Percentiles rank a stretch among this genome's conserved stretches.
These are phyloP conservation scores for Chlorella sp. DNA, from an alignment of 139 green algal species.

Conservation along the genomic window DNA sequence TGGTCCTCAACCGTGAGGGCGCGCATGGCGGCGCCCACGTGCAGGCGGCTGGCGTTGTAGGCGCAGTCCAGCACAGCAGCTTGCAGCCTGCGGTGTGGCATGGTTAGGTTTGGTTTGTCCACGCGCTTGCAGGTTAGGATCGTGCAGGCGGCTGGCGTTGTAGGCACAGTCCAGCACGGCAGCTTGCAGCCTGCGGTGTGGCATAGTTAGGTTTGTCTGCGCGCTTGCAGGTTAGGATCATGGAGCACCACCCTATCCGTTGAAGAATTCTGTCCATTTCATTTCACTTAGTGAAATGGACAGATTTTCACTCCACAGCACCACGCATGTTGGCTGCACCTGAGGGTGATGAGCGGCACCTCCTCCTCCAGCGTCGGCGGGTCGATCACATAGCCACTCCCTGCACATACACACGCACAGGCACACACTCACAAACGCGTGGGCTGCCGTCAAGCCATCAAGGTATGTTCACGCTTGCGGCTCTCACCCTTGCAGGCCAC, in stretches of 20 bases:
- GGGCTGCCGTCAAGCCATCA: too few relatives aligned
- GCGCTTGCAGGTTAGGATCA: too few relatives aligned
- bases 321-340: too few relatives aligned
- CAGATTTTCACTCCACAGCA: too few relatives aligned
- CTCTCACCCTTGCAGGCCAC: too few relatives aligned
- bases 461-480: too few relatives aligned
- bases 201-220: not conserved
- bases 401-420: not conserved
- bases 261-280: too few relatives aligned
- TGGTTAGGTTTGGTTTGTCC: not conserved
- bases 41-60: conserved; percentile 30
- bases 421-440: not conserved
- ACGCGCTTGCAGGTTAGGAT: not conserved
- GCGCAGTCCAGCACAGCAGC: conserved; percentile 15
- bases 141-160: not conserved
- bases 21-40: conserved; percentile 24
- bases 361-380: conserved; percentile 42
- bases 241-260: too few relatives aligned
- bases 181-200: not conserved
- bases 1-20: conserved; percentile 55
- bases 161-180: not conserved
- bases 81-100: conserved; percentile 20
- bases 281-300: too few relatives aligned
- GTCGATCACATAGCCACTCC: not conserved
- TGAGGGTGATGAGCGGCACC: conserved; percentile 39